Evolutionary conservation across 768 basidiomycete species (phyloP).

Genomic region (Termitomyces sp.): DNA sequence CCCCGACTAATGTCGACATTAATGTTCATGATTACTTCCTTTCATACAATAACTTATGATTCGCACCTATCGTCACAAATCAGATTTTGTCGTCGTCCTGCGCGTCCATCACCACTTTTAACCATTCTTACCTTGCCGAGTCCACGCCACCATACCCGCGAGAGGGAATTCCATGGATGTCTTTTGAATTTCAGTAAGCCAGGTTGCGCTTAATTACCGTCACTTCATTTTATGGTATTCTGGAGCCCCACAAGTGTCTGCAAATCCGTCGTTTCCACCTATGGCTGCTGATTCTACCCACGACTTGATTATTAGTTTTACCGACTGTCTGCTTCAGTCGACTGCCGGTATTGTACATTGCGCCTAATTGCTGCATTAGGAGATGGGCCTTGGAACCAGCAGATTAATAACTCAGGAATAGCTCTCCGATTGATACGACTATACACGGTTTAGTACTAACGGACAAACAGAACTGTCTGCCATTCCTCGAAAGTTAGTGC

Average conservation of each 20-base stretch:
- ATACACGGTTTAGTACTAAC: too few relatives aligned
- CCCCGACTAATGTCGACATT: neutral
- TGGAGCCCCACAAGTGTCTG: neutral
- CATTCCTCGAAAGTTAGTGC: too few relatives aligned
- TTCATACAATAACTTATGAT: neutral
- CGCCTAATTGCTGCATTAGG: too few relatives aligned
- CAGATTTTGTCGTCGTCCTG: neutral
- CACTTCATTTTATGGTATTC: neutral
- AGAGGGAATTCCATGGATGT: neutral
- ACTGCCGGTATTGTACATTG: neutral
- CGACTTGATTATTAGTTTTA: neutral
- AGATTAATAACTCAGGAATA: too few relatives aligned
- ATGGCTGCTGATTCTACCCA: neutral
- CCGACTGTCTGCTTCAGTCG: neutral
- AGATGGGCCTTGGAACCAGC: too few relatives aligned
- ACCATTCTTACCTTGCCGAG: neutral
- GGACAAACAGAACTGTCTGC: too few relatives aligned
- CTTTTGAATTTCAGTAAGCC: too few relatives aligned
- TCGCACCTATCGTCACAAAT: neutral
- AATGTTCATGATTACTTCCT: too few relatives aligned
- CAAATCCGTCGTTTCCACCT: neutral
- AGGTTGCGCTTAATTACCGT: too few relatives aligned
- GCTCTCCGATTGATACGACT: too few relatives aligned
- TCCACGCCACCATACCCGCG: neutral
- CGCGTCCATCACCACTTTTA: neutral